Conservation (phyloP, 768 basidiomycete genomes). For the Pleurotus djamor region DNA sequence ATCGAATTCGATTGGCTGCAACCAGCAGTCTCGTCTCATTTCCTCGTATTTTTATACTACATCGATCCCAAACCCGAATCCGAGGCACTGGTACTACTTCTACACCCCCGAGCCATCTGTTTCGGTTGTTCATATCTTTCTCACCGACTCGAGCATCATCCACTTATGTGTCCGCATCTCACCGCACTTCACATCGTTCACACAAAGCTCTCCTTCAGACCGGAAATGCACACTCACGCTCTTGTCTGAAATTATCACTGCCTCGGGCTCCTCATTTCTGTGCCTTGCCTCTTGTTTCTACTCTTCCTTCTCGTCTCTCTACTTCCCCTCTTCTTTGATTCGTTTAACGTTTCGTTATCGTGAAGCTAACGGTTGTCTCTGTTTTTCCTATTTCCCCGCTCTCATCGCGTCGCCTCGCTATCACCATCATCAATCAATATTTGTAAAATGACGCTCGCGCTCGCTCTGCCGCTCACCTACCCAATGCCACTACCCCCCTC, state of each 20-base stretch:
- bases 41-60: not conserved
- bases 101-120: not conserved
- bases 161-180: not conserved
- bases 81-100: not conserved
- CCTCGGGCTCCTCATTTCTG: not conserved
- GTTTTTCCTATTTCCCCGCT: conserved; percentile 4
- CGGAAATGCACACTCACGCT: not conserved
- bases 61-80: not conserved
- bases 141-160: not conserved
- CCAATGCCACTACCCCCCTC: conserved; percentile 1
- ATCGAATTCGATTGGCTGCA: not conserved
- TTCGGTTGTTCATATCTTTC: not conserved
- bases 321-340: not conserved
- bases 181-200: not conserved
- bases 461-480: not conserved
- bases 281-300: conserved; percentile 11
- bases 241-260: not conserved
- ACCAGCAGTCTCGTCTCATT: not conserved
- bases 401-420: not conserved
- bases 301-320: conserved; percentile 9
- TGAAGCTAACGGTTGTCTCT: not conserved
- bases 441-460: conserved; percentile 2
- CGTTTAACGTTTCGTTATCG: not conserved
- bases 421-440: not conserved
- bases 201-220: not conserved